Conservation (phyloP, 2,329 filamentous ascomycete genomes). For the Zalaria obscura region DNA sequence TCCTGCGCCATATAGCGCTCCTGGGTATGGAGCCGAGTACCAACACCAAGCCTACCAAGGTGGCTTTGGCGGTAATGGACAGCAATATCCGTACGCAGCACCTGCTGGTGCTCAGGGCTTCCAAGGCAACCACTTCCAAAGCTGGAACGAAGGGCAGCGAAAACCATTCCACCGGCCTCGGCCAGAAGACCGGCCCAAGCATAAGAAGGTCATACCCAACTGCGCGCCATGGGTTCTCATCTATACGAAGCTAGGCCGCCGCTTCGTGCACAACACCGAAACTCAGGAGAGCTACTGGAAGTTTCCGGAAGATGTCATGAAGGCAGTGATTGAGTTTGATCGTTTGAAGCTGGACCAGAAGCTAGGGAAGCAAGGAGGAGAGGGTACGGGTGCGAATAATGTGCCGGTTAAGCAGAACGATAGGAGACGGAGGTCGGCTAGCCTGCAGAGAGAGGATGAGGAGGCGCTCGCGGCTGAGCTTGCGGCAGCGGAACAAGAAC, state of each 20-base stretch:
- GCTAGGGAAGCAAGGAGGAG: conserved; percentile 24
- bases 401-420: conserved; percentile 5
- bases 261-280: conserved; percentile 78
- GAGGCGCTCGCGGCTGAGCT: conserved; percentile 19
- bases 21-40: background rate
- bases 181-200: conserved; percentile 66
- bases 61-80: background rate
- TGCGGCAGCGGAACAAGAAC: conserved; percentile 4
- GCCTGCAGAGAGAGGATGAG: conserved; percentile 19
- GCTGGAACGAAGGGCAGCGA: conserved; percentile 12
- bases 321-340: conserved; percentile 55
- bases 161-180: conserved; percentile 47
- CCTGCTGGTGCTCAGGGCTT: conserved; percentile 10
- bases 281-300: conserved; percentile 92
- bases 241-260: conserved; percentile 76
- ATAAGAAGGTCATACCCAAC: conserved; percentile 64
- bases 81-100: background rate
- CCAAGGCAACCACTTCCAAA: conserved; percentile 18
- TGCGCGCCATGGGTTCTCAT: conserved; percentile 82
- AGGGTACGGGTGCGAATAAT: conserved; percentile 11
- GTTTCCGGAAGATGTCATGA: conserved; percentile 75
- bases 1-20: background rate
- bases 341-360: conserved; percentile 55
- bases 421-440: conserved; percentile 14
- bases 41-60: background rate